Base-by-base conservation (phyloP, 768 basidiomycete genomes). In the Serendipita sp. region DNA sequence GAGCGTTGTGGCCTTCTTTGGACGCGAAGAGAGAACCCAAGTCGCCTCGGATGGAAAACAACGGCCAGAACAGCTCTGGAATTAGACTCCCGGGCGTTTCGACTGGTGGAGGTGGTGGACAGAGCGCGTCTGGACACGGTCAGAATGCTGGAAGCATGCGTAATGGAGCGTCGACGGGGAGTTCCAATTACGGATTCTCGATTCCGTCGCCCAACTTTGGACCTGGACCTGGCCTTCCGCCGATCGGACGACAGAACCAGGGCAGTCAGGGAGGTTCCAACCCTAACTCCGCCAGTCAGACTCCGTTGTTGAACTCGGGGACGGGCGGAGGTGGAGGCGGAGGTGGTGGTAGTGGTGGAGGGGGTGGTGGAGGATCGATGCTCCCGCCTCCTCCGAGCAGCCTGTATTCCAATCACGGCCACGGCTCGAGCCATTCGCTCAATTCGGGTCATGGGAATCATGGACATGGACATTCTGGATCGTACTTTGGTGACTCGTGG, bases 141-240 rank as follows among this genome's bases (percentile, higher is more conserved):
- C 48, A 50, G 29, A 60, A 60, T n/a, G 55, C 55, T 34, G 36
- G 36, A 8, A 37, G 33, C 55, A 60, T 60, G 29, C 18, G 55
- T 29, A 60, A 60, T 29, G 55, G 55, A 2, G 34, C 55, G 5
- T 31, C 29, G 15, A 31, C 16, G n/a, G 33, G 55, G 1, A 33
- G 55, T 52, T 52, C 48, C 5, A 13, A 13, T n/a, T 60, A 60
- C 29, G 33, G 33, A 4, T 60, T 60, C 29, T 33, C 55, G 55
- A 60, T 60, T 34, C 55, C 55, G 31, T 60, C 55, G 10, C 55
- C 55, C 18, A 60, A 60, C 55, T 60, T 60, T 60, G 55, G 55
- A 8, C 55, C 55, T 11, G 55, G 55, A 4, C 55, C 55, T 34
- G 55, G 55, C 8, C n/a, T 60, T 11, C 55, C 55, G 16, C 55